Conservation (phyloP, 2,329 filamentous ascomycete genomes). For the Aspergillus pseudoviridinutans region DNA sequence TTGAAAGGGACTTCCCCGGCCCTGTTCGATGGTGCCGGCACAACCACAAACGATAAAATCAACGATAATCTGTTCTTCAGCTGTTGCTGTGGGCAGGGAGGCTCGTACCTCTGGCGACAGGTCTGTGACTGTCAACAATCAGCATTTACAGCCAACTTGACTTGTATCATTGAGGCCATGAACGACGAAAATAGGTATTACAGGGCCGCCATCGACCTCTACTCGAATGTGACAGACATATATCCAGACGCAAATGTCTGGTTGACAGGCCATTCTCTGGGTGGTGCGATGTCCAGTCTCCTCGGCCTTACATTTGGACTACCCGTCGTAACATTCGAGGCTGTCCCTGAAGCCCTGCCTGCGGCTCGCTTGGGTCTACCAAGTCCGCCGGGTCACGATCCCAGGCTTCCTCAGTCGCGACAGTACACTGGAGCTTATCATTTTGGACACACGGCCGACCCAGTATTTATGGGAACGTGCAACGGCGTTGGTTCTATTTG, state of each 20-base stretch:
- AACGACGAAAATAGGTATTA: conserved; percentile 87
- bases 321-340: conserved; percentile 88
- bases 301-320: conserved; percentile 86
- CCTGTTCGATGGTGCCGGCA: conserved; percentile 94
- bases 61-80: conserved; percentile 99
- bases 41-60: conserved; percentile 93
- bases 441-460: conserved; percentile 93
- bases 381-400: conserved; percentile 71
- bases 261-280: conserved; percentile 88
- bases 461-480: conserved; percentile 89
- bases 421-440: conserved; percentile 76
- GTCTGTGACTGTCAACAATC: conserved; percentile 89
- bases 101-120: conserved; percentile 82
- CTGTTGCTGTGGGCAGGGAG: conserved; percentile 93
- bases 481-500: conserved; percentile 86
- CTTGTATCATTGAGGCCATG: conserved; percentile 74
- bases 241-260: conserved; percentile 84
- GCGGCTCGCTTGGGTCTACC: conserved; percentile 81
- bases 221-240: conserved; percentile 83
- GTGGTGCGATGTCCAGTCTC: conserved; percentile 83
- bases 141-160: conserved; percentile 87
- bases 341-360: conserved; percentile 84
- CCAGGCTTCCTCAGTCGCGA: conserved; percentile 66
- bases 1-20: conserved; percentile 88
- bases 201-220: conserved; percentile 80